A percentile compares a stretch with the other conserved stretches of the same genome.
These are phyloP conservation scores for Albatrellus ellisii DNA, from an alignment of 768 basidiomycete genomes.

Conservation along the genomic window DNA sequence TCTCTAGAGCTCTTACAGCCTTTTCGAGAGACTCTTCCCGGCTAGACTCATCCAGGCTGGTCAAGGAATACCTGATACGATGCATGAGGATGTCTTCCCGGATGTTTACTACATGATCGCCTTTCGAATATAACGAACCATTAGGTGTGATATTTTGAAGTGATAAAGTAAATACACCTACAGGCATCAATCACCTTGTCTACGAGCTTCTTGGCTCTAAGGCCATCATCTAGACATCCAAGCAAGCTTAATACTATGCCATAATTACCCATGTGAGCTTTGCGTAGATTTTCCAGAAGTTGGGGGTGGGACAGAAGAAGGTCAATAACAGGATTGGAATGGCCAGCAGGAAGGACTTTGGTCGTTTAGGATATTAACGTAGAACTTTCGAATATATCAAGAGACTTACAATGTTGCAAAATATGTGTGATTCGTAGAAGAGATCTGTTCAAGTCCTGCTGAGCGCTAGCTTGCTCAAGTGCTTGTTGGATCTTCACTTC, in stretches of 20 bases:
- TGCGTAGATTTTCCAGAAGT: slow-evolving; percentile 76
- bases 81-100: slow-evolving; percentile 79
- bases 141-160: neutral
- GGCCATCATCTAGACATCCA: slow-evolving; percentile 84
- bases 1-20: slow-evolving; percentile 69
- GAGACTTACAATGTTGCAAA: slow-evolving; percentile 55
- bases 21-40: slow-evolving; percentile 42
- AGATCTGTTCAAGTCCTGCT: slow-evolving; percentile 68
- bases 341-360: slow-evolving; percentile 50
- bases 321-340: slow-evolving; percentile 71
- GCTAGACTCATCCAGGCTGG: slow-evolving; percentile 47
- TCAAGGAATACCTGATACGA: slow-evolving; percentile 77
- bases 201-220: slow-evolving; percentile 76
- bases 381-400: neutral
- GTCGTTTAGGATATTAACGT: neutral
- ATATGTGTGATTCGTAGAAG: slow-evolving; percentile 69
- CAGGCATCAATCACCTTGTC: slow-evolving; percentile 82
- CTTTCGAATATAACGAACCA: slow-evolving; percentile 23
- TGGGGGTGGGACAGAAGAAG: slow-evolving; percentile 70
- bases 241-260: slow-evolving; percentile 82
- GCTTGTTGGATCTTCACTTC: slow-evolving; percentile 49
- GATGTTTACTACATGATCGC: slow-evolving; percentile 84
- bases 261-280: slow-evolving; percentile 88
- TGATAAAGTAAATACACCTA: slow-evolving; percentile 14
- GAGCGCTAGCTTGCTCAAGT: slow-evolving; percentile 63